Conservation (phyloP, 192 early-diverging fungal species). For the Backusella luteola region DNA sequence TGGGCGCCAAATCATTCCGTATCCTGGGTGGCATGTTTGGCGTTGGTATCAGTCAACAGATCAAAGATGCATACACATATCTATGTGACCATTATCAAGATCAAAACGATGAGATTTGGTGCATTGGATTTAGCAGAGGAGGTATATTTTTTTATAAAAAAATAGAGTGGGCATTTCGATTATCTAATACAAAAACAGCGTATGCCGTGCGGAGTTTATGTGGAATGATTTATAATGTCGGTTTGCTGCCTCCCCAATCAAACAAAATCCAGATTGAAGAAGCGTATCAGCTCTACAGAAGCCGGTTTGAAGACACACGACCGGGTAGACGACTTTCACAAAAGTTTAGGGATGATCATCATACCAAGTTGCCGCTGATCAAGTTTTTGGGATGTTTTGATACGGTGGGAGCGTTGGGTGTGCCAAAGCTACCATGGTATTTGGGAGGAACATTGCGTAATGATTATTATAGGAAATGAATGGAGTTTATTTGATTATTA, state of each 20-base stretch:
- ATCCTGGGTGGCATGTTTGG: conserved; percentile 18
- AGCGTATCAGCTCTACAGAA: conserved; percentile 17
- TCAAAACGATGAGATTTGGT: conserved; percentile 20
- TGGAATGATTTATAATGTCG: conserved; percentile 29
- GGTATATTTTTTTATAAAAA: conserved; percentile 1
- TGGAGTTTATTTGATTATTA: neutral
- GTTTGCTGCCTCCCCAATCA: conserved; percentile 7
- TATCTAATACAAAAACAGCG: conserved; percentile 2
- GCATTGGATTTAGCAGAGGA: conserved; percentile 28
- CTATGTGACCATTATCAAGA: neutral
- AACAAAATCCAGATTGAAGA: neutral
- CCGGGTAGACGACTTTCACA: neutral
- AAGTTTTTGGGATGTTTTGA: conserved; percentile 27
- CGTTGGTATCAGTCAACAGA: conserved; percentile 12
- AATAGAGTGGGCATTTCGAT: neutral
- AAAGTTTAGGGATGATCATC: conserved; percentile 5
- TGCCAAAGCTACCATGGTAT: conserved; percentile 20
- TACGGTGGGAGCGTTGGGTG: conserved; percentile 19
- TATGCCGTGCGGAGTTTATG: conserved; percentile 23
- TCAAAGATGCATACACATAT: conserved; percentile 16
- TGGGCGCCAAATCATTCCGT: neutral
- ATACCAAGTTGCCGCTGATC: neutral
- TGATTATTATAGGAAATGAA: neutral
- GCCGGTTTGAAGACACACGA: neutral
- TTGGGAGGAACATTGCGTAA: conserved; percentile 22